Base-by-base conservation (phyloP, 768 basidiomycete species). In the Tylopilus rubrobrunneus region DNA sequence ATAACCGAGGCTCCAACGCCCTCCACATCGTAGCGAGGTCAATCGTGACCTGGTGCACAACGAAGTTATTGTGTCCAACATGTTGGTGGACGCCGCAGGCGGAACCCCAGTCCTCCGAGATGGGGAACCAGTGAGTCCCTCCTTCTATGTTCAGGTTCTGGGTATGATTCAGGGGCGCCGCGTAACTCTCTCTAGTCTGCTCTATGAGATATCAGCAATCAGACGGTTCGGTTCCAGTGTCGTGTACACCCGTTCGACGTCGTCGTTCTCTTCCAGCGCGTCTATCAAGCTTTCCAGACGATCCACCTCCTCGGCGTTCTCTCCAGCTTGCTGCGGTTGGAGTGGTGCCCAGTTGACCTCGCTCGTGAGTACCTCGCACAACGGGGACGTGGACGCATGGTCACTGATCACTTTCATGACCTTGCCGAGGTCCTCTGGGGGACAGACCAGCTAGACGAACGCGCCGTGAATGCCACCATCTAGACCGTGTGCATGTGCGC, bases 191-290 rank as follows among this genome's bases (percentile, higher is more conserved):
- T 31, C 31, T 31, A 31, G 31, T 11, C 8, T 60, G 48, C 45
- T 56, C 58, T 64, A 63, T 48, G 49, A 47, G 45, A 45, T 42
- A 56, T 59, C 59, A 51, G 57, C 66, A 31, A 69, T 49, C 21
- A 71, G 48, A 54, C 42, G 51, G 34, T 65, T 68, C 27, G 58
- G 54, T 40, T 78, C 78, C 49, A 76, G 54, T 25, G 76, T 82
- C 43, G 83, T 84, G 73, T 80, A 85, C 25, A 87, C 80, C 52
- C 75, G 76, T 52, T 80, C 68, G 12, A 78, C 79, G 62, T 87
- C 86, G 49, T 80, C 81, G 54, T 80, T 71, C 23, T 72, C 79
- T 65, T 84, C 82, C 47, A 87, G 65, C 5, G 73, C 76, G 41
- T 78, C 74, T 19, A 84, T 68, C 21, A 87, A 69, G 11, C 65